Conservation (phyloP, 73 alveolate species). For the Paramecium biaurelia region DNA sequence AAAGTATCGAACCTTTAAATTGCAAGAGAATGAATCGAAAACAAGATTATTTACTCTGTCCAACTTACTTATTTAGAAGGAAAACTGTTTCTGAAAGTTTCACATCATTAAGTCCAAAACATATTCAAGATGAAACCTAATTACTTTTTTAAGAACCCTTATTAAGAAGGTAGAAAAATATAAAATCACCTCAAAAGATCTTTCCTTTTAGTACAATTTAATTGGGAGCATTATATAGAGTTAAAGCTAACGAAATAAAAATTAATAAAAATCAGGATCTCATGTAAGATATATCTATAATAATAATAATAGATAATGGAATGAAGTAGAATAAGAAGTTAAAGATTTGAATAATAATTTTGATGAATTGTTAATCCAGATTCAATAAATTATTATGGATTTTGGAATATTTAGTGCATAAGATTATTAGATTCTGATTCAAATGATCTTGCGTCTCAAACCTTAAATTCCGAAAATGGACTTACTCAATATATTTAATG, state of each 20-base stretch:
- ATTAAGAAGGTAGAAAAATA: neutral
- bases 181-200: neutral
- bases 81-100: constrained; percentile 33
- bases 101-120: constrained; percentile 39
- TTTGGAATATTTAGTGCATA: neutral
- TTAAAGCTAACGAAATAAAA: constrained; percentile 18
- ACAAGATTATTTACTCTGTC: constrained; percentile 20
- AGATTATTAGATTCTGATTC: neutral
- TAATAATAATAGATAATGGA: neutral
- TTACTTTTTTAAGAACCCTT: neutral
- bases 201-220: constrained; percentile 14
- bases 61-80: constrained; percentile 19
- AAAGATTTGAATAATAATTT: neutral
- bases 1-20: neutral
- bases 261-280: neutral
- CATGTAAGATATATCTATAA: neutral
- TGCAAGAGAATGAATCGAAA: neutral
- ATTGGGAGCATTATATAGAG: neutral
- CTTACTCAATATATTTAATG: constrained; percentile 12
- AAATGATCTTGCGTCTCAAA: neutral
- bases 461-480: constrained; percentile 26
- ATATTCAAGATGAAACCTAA: constrained; percentile 12
- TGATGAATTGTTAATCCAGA: neutral
- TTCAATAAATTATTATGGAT: neutral
- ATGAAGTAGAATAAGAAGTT: neutral